A percentile compares a stretch with the other conserved stretches of the same genome.
Evolutionary conservation across 345 rosid species (phyloP).

Genomic region (Linum tenue): DNA sequence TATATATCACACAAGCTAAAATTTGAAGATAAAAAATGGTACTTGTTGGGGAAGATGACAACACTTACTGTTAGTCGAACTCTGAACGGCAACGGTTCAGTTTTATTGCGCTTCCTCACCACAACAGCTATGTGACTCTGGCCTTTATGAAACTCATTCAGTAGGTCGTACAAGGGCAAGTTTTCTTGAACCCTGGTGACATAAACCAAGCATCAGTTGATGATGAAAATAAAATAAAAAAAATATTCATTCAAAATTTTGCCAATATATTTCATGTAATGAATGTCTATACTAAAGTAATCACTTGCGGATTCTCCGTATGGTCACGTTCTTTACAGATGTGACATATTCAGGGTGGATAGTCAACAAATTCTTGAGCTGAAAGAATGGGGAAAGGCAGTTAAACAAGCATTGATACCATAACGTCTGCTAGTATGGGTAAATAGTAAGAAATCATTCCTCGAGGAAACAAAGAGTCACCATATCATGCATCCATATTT

Average conservation of each 20-base stretch:
- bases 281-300: not conserved
- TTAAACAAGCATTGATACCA: no score
- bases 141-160: slow-evolving; percentile 10
- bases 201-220: not conserved
- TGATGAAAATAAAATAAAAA: not conserved
- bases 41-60: no score
- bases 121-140: slow-evolving; percentile 10
- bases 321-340: slow-evolving; percentile 4
- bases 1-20: not conserved
- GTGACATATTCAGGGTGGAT: slow-evolving; percentile 6
- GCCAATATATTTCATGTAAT: not conserved
- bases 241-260: not conserved
- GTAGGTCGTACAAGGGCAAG: slow-evolving; percentile 4
- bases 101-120: not conserved
- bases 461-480: no score
- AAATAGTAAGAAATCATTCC: no score
- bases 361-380: slow-evolving; percentile 3
- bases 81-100: not conserved
- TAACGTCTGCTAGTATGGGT: no score
- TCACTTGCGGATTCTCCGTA: slow-evolving; percentile 6
- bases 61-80: not conserved
- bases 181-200: slow-evolving; percentile 1
- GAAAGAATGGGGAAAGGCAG: not conserved
- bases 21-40: no score
- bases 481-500: no score